Base-by-base conservation (phyloP, 2,329 filamentous ascomycete genomes). In the Didymellaceae sp. region DNA sequence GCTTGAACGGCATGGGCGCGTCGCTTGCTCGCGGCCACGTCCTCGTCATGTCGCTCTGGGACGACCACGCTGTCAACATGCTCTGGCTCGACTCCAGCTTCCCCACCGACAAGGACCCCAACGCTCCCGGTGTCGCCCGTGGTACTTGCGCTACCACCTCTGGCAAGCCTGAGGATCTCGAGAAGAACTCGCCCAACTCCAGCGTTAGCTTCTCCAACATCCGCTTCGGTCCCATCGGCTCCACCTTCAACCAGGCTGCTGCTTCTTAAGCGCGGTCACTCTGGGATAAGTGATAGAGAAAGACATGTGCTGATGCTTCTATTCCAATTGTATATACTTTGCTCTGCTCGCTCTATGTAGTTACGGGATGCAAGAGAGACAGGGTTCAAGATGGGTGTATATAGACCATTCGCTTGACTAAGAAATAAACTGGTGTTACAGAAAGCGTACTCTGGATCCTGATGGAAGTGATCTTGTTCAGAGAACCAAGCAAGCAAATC, bases 61-160 rank as follows among this genome's bases (percentile, higher is more conserved):
- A 88, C 66, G 86, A 89, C 74, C 82, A 88, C 73, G 73, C 81
- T 52, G 75, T 82, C 65, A 80, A 86, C 75, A 90, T 90, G 86
- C 81, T 87, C 64, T 90, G 88, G 88, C 82, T 91, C 62, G 87
- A 90, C 77, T 83, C 82, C 54, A 81, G 76, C 68, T 87, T 82
- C 77, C 86, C 86, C 39, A 75, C 77, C 53, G 65, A 70, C 43
- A 62, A 57, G 24, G 64, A 68, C 58, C 47, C 69, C 13, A 48
- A 21, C 35, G 66, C 62, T 51, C 70, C 66, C 13, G 73, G 73
- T 65, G 47, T 66, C 22, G 67, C 53, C 32, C 70, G 73, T 57
- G 73, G 73, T 53, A 69, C 70, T 40, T 75, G 73, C 65, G 17
- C 63, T 3, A 73, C 58, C n/a, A 58, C 62, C 56, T 71, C 67